Conservation (phyloP, 768 basidiomycete species). For the Leccinum aurantiacum region DNA sequence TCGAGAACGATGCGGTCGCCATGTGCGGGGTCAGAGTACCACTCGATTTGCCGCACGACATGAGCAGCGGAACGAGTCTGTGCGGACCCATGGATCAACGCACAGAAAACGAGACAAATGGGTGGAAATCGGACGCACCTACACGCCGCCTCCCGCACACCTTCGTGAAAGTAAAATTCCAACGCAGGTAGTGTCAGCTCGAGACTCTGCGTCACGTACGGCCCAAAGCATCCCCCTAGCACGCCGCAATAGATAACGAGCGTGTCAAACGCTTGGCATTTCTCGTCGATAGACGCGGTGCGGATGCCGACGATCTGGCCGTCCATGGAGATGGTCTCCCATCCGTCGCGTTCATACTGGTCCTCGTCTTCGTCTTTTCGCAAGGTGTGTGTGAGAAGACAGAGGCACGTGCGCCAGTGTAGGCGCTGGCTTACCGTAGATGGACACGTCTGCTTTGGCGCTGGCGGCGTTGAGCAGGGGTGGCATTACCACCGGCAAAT, state of each 20-base stretch:
- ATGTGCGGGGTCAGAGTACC: conserved; percentile 65
- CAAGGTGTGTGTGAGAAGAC: background rate
- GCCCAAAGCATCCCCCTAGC: conserved; percentile 63
- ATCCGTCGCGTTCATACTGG: conserved; percentile 64
- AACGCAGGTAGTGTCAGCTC: conserved; percentile 72
- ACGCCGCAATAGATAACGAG: conserved; percentile 77
- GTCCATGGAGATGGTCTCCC: conserved; percentile 77
- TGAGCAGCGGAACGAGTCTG: conserved; percentile 72
- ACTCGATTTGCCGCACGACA: conserved; percentile 65
- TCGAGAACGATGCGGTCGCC: conserved; percentile 65
- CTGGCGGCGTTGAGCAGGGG: conserved; percentile 70
- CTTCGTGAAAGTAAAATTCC: conserved; percentile 81
- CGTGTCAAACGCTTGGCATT: conserved; percentile 87
- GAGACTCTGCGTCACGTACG: conserved; percentile 69
- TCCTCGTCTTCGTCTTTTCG: conserved; percentile 55
- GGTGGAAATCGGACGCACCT: conserved; percentile 46
- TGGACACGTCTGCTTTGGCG: conserved; percentile 75
- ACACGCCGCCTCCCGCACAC: conserved; percentile 76
- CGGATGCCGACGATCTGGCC: conserved; percentile 76
- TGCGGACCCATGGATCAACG: background rate
- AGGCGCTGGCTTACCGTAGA: conserved; percentile 50
- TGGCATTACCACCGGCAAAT: conserved; percentile 83
- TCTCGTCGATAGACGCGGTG: conserved; percentile 81
- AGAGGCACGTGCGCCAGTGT: background rate
- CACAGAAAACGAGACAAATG: no score